Percentiles rank a stretch among this genome's conserved stretches.
These are phyloP conservation scores for Amaranthus cruentus DNA, from an alignment of 148 eudicot species.

Conservation along the genomic window DNA sequence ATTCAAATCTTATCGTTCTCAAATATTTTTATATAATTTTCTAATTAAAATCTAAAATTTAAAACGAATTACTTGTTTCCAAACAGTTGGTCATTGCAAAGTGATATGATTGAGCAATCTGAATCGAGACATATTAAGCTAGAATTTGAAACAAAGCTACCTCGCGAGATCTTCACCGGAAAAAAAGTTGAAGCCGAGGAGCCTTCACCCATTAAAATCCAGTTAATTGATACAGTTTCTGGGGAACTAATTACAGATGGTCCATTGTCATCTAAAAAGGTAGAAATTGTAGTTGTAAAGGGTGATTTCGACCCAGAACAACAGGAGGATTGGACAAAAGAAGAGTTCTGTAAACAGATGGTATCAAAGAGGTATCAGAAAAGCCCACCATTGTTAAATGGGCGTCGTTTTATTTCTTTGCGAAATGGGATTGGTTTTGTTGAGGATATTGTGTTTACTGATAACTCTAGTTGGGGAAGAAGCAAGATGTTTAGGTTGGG, in stretches of 20 bases:
- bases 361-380: constrained; percentile 48
- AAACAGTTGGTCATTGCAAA: not conserved
- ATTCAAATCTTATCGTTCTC: too few species aligned
- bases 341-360: constrained; percentile 39
- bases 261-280: constrained; percentile 36
- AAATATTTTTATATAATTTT: too few species aligned
- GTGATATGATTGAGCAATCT: not conserved
- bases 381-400: constrained; percentile 42
- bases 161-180: constrained; percentile 17
- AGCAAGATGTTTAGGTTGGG: constrained; percentile 25
- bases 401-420: constrained; percentile 24
- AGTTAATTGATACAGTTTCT: constrained; percentile 12
- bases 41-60: too few species aligned
- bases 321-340: constrained; percentile 40
- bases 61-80: not conserved
- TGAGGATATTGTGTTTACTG: constrained; percentile 11
- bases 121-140: constrained; percentile 9
- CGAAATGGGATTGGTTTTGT: constrained; percentile 14
- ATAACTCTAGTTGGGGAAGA: constrained; percentile 24
- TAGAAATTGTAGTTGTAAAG: constrained; percentile 50
- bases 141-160: constrained; percentile 14
- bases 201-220: constrained; percentile 10
- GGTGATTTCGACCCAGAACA: constrained; percentile 56
- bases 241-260: constrained; percentile 19
- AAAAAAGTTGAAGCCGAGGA: constrained; percentile 24